Conservation (phyloP, 2,329 filamentous ascomycete species). For the Fusarium sp. region DNA sequence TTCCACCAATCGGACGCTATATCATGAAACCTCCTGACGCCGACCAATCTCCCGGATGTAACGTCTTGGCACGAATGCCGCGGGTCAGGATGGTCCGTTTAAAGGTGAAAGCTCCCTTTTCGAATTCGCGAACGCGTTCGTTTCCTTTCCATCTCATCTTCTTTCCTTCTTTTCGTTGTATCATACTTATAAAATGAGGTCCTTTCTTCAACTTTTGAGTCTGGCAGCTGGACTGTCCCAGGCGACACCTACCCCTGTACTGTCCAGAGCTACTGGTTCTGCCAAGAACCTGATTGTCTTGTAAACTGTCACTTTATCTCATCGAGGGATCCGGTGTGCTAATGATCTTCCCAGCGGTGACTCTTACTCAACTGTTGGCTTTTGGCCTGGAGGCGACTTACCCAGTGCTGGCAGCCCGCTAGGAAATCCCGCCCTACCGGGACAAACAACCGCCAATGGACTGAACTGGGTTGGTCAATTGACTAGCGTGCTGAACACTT, state of each 20-base stretch:
- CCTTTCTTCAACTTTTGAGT: not conserved
- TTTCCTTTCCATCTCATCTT: not conserved
- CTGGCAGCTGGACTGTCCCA: slow-evolving; percentile 18
- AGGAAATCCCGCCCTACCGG: slow-evolving; percentile 23
- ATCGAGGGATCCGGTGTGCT: not conserved
- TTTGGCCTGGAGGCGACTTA: slow-evolving; percentile 23
- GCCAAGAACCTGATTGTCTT: slow-evolving; percentile 11
- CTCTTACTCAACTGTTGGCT: slow-evolving; percentile 33
- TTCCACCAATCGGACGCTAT: not conserved
- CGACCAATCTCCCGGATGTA: not conserved
- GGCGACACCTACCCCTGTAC: not conserved
- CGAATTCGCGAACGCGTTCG: accelerated
- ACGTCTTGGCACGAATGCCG: not conserved
- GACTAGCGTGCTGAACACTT: slow-evolving; percentile 20
- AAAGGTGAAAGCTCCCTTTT: not conserved
- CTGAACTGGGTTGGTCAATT: slow-evolving; percentile 35
- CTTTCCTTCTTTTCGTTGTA: not conserved
- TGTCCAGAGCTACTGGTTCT: not conserved
- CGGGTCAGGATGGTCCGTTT: not conserved
- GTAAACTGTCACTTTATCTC: not conserved
- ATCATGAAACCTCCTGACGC: not conserved
- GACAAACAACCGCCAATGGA: slow-evolving; percentile 29
- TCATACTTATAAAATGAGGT: not conserved
- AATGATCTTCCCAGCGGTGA: not conserved
- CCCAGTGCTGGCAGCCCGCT: slow-evolving; percentile 4